phyloP scores from a whole-genome alignment of 352 stramenopile genomes.

The Peronosclerospora sorghi region DNA sequence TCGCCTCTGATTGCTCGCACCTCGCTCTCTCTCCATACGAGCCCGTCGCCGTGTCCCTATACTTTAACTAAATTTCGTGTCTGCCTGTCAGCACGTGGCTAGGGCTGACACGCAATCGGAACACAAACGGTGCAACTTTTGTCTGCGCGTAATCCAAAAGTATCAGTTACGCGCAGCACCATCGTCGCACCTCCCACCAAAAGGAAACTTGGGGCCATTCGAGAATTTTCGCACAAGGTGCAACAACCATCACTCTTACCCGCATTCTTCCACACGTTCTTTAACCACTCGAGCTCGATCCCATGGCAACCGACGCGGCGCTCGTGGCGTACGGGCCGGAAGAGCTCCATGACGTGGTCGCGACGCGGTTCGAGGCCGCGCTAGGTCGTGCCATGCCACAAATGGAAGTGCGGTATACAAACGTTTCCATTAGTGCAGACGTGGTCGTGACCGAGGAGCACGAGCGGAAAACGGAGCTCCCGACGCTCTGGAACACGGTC shows the following conservation, averaged over 20 bases:
- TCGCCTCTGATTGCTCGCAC: no score
- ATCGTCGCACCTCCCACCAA: no score
- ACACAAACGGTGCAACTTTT: no score
- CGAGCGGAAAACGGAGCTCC: conserved; percentile 14
- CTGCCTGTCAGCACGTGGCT: no score
- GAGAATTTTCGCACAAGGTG: neutral
- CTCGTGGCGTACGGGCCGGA: conserved; percentile 17
- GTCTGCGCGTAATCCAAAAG: neutral
- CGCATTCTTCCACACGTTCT: no score
- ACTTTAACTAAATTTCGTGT: no score
- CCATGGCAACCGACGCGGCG: conserved; percentile 3
- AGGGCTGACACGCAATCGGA: no score
- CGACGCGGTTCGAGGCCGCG: conserved; percentile 14
- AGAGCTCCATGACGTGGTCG: conserved; percentile 20
- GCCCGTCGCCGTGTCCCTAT: no score
- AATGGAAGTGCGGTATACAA: conserved; percentile 24
- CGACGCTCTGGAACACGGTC: conserved; percentile 26
- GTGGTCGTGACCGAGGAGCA: conserved; percentile 10
- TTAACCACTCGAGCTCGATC: neutral
- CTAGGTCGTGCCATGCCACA: conserved; percentile 22
- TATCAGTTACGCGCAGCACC: no score
- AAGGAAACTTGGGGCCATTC: no score
- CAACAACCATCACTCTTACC: neutral
- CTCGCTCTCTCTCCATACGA: no score
- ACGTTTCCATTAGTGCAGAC: conserved; percentile 12